Evolutionary conservation across 2,329 filamentous ascomycete genomes (phyloP).

Genomic region (Blumeriella jaapii): DNA sequence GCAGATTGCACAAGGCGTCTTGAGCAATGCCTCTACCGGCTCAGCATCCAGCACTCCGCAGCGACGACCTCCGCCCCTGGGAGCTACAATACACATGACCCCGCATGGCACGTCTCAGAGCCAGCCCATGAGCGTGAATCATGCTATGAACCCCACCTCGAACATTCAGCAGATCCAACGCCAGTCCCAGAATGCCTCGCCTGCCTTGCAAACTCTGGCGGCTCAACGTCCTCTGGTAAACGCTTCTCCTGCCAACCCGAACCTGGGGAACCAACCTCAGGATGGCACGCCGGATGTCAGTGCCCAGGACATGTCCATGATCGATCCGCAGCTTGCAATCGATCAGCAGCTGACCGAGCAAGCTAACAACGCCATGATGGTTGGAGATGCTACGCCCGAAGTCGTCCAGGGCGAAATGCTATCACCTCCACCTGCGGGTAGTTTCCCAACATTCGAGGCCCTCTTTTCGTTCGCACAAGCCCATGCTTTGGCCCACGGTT

Average conservation of each 20-base stretch:
- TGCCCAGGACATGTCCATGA: constrained; percentile 26
- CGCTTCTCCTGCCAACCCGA: constrained; percentile 20
- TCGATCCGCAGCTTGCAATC: constrained; percentile 26
- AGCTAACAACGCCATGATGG: constrained; percentile 15
- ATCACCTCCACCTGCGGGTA: constrained; percentile 45
- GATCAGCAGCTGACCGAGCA: constrained; percentile 21
- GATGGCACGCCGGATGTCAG: constrained; percentile 18
- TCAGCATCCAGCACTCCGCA: constrained; percentile 22
- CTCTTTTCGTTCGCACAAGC: constrained; percentile 51
- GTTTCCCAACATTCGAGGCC: constrained; percentile 51
- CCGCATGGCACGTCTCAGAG: constrained; percentile 19
- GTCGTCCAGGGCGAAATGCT: constrained; percentile 24
- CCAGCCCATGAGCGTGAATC: constrained; percentile 24
- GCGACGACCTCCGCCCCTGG: constrained; percentile 24
- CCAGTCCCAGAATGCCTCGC: constrained; percentile 24
- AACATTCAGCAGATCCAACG: constrained; percentile 14
- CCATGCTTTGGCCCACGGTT: constrained; percentile 57
- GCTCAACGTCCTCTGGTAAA: constrained; percentile 20
- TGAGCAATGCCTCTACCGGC: constrained; percentile 20
- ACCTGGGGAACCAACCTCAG: constrained; percentile 15
- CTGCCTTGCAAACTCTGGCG: constrained; percentile 18
- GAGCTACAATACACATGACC: constrained; percentile 25
- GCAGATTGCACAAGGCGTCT: constrained; percentile 26
- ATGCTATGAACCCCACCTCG: constrained; percentile 21
- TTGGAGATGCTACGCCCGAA: constrained; percentile 8